These are phyloP conservation scores for Balakata baccata DNA, from an alignment of 345 rosid species.

Conservation along the genomic window DNA sequence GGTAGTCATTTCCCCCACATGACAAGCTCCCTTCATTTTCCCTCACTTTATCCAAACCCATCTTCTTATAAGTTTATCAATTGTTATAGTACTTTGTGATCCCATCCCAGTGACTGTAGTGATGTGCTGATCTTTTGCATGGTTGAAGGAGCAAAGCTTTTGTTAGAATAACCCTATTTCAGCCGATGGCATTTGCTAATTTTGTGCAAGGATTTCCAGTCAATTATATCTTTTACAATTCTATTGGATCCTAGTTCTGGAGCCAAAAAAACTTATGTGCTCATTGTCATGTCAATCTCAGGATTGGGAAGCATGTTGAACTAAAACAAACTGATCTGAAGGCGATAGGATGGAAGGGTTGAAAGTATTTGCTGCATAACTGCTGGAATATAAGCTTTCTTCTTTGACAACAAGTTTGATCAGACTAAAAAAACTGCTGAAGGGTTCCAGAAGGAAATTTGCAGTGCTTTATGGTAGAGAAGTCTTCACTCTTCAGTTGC, in stretches of 20 bases:
- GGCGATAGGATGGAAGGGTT: slow-evolving; percentile 71
- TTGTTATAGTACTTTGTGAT: neutral
- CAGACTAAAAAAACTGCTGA: neutral
- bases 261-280: neutral
- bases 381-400: neutral
- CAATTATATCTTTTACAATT: neutral
- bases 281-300: slow-evolving; percentile 27
- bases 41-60: neutral
- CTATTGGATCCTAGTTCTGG: neutral
- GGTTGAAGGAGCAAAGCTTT: neutral
- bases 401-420: neutral
- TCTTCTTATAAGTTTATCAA: neutral
- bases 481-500: neutral
- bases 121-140: neutral
- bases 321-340: slow-evolving; percentile 62
- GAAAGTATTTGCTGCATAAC: neutral
- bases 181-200: neutral
- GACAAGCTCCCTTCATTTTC: neutral
- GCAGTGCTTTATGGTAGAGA: neutral
- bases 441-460: neutral
- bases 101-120: neutral
- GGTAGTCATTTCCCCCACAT: neutral
- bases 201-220: neutral
- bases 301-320: slow-evolving; percentile 75
- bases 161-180: neutral